Percentiles rank a stretch among this genome's conserved stretches.
Conservation (phyloP, 345 rosid genomes). For the Eucalyptus curtisii region DNA sequence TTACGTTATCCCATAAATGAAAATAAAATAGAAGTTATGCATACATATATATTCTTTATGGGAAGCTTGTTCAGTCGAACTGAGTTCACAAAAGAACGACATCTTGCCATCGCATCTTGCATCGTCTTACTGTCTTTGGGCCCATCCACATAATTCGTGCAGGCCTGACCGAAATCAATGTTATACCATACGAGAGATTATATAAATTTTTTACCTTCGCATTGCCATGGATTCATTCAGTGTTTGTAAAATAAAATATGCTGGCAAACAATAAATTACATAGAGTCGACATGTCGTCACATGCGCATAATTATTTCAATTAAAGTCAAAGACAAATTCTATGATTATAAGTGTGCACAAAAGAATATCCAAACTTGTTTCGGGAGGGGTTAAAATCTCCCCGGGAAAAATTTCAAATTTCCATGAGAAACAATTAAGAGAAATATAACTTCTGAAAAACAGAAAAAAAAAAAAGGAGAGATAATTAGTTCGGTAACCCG, state of each 20-base stretch:
- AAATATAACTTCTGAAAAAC: not conserved
- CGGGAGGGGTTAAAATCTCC: accelerated
- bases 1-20: not conserved
- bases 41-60: not conserved
- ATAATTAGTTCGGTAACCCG: accelerated
- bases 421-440: not conserved
- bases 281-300: not conserved
- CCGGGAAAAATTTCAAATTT: accelerated
- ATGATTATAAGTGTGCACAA: not conserved
- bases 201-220: not conserved
- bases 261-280: not conserved
- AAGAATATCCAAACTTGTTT: not conserved
- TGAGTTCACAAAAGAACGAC: not conserved
- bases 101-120: not conserved
- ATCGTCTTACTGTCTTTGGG: not conserved
- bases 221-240: not conserved
- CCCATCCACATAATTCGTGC: not conserved
- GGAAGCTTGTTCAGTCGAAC: not conserved
- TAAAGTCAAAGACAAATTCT: not conserved
- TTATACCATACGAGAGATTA: not conserved
- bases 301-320: not conserved
- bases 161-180: not conserved
- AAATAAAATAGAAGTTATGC: not conserved
- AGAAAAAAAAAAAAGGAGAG: not conserved
- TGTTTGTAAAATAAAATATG: not conserved